Conservation (phyloP, 2,329 filamentous ascomycete genomes). For the Ambrosiella xylebori region DNA sequence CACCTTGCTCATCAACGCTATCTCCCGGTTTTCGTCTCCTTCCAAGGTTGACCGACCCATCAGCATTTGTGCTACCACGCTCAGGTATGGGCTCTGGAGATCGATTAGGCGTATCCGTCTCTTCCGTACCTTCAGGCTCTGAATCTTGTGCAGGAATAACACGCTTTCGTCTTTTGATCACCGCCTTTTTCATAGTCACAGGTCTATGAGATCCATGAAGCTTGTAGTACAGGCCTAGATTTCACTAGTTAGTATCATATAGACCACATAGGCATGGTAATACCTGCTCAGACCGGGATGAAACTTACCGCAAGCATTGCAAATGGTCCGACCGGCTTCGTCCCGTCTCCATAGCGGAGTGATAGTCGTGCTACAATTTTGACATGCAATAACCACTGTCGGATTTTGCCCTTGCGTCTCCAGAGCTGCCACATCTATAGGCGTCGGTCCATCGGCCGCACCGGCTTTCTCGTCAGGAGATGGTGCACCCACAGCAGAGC, state of each 20-base stretch:
- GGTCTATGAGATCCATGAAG: slow-evolving; percentile 85
- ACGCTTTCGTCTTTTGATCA: slow-evolving; percentile 89
- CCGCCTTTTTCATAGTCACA: slow-evolving; percentile 96
- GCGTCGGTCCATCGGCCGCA: slow-evolving; percentile 11
- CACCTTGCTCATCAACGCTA: not conserved
- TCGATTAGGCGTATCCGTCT: slow-evolving; percentile 25
- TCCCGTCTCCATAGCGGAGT: slow-evolving; percentile 92
- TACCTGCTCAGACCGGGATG: not conserved
- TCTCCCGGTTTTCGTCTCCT: slow-evolving; percentile 27
- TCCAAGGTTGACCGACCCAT: slow-evolving; percentile 48
- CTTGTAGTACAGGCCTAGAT: slow-evolving; percentile 78
- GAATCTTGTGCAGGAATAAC: slow-evolving; percentile 59
- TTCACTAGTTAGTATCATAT: slow-evolving; percentile 38
- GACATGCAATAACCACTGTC: slow-evolving; percentile 68
- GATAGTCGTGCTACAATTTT: slow-evolving; percentile 93
- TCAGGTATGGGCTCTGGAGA: slow-evolving; percentile 26
- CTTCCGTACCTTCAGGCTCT: slow-evolving; percentile 30
- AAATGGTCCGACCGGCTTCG: slow-evolving; percentile 89
- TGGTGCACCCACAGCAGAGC: slow-evolving; percentile 9
- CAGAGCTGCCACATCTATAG: slow-evolving; percentile 25
- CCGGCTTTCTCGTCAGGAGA: slow-evolving; percentile 1
- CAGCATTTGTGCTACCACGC: slow-evolving; percentile 41
- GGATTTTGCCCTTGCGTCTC: slow-evolving; percentile 30
- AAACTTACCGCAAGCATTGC: slow-evolving; percentile 84
- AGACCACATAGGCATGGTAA: slow-evolving; percentile 36